phyloP scores from a whole-genome alignment of 208 protist genomes.

The Wallacemonas sp. region DNA sequence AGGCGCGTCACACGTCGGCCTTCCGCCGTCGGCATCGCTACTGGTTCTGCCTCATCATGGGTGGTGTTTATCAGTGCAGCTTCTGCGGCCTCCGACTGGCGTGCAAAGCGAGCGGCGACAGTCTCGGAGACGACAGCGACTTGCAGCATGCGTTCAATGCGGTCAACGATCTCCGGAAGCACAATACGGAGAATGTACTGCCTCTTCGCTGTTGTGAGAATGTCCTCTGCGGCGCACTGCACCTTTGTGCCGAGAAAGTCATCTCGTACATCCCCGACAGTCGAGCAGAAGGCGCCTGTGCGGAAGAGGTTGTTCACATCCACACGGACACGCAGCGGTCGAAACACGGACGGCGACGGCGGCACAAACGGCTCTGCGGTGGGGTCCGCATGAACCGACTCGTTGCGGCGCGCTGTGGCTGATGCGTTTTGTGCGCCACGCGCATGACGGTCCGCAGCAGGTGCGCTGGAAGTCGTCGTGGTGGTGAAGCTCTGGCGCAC shows the following conservation, averaged over 20 bases:
- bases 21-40: no score
- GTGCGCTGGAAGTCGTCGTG: neutral
- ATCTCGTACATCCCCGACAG: conserved; percentile 13
- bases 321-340: conserved; percentile 42
- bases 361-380: neutral
- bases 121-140: conserved; percentile 5
- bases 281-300: conserved; percentile 24
- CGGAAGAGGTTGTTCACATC: conserved; percentile 38
- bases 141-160: conserved; percentile 33
- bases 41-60: no score
- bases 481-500: neutral
- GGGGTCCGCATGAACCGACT: neutral
- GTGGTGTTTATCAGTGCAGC: no score
- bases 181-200: conserved; percentile 32
- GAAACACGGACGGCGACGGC: neutral
- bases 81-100: neutral
- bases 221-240: conserved; percentile 31
- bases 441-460: neutral
- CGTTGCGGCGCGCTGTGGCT: no score
- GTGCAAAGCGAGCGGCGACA: neutral
- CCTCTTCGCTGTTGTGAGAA: conserved; percentile 47
- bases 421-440: no score
- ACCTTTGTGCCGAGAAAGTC: conserved; percentile 41
- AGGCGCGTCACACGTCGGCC: conserved; percentile 16
- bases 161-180: conserved; percentile 23